Evolutionary conservation across 164 flowering plant genomes (phyloP).

Genomic region (Vitis rotundifolia): DNA sequence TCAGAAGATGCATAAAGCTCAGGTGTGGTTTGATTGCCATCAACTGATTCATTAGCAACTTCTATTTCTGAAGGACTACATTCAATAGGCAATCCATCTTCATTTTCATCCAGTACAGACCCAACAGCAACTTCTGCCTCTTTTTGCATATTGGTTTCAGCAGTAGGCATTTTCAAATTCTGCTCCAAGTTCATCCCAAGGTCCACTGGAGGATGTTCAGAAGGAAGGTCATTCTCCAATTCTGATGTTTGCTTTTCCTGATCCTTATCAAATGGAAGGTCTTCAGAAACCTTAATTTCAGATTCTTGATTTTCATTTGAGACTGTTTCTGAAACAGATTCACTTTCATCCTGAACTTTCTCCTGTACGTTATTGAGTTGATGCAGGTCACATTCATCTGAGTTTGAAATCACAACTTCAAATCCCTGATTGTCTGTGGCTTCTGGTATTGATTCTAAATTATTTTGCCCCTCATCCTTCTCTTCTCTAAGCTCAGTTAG

Average conservation of each 20-base stretch:
- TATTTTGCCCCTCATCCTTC: neutral
- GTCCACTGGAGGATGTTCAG: neutral
- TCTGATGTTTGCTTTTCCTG: conserved; percentile 3
- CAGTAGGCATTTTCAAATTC: too few relatives aligned
- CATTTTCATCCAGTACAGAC: conserved; percentile 1
- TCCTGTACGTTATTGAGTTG: neutral
- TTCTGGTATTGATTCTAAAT: conserved; percentile 4
- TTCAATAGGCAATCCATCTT: neutral
- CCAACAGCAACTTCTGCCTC: neutral
- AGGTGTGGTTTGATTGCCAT: neutral
- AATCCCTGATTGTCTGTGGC: conserved; percentile 4
- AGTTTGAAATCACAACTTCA: neutral
- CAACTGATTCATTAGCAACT: conserved; percentile 5
- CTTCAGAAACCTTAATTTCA: neutral
- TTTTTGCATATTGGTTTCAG: neutral
- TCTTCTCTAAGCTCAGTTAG: neutral
- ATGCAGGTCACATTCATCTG: conserved; percentile 1
- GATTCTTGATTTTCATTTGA: conserved; percentile 7
- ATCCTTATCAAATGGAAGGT: conserved; percentile 9
- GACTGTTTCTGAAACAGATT: neutral
- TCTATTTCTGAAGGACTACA: neutral
- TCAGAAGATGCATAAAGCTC: conserved; percentile 1
- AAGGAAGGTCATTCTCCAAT: neutral
- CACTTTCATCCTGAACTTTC: conserved; percentile 3
- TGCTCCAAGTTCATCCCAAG: neutral